Base-by-base conservation (phyloP, 768 basidiomycete species). In the Terana coerulea region DNA sequence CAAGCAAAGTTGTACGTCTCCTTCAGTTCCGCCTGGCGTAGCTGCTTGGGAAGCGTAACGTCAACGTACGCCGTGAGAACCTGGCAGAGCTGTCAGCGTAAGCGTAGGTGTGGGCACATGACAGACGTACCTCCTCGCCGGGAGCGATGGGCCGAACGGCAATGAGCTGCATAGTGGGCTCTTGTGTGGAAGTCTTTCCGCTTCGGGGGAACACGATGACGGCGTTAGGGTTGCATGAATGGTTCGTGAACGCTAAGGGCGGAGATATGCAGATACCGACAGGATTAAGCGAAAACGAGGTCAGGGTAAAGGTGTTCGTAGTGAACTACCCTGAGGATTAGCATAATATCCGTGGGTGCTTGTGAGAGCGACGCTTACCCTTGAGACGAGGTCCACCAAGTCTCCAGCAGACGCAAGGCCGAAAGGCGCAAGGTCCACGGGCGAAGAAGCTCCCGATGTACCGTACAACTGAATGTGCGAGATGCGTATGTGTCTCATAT, bases 231-330 rank as follows among this genome's bases (percentile, higher is more conserved):
- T 80, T 76, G 62, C 93, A 95, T 0, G 88, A 88, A 62, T 98
- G 94, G 62, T 97, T 97, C 51, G 88, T 78, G 10, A 97, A 72
- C 0, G 94, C 94, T 3, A 86, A 70, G 0, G 79, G 61, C 0
- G 95, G 94, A 0, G 90, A 88, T 12, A 95, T 77, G n/a, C 86
- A 82, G 2, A 85, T 84, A 5, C 95, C 95, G 30, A 98, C 73
- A 0, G 94, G 87, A 2, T 81, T 78, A 14, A 98, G 72, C 3
- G 88, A 77, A 0, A 88, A 83, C 0, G 86, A 79, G 1, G 92
- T 86, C 9, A 97, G 70, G 0, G 94, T 87, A 62, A 98, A 89
- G 0, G 95, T 86, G 64, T 99, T 99, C 6, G 91, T 89, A 9
- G 83, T 80, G 64, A 98, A 94, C 94, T 98, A 19, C 28, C 42